Evolutionary conservation across 768 basidiomycete genomes (phyloP).

Genomic region (Termitomyces heimii): DNA sequence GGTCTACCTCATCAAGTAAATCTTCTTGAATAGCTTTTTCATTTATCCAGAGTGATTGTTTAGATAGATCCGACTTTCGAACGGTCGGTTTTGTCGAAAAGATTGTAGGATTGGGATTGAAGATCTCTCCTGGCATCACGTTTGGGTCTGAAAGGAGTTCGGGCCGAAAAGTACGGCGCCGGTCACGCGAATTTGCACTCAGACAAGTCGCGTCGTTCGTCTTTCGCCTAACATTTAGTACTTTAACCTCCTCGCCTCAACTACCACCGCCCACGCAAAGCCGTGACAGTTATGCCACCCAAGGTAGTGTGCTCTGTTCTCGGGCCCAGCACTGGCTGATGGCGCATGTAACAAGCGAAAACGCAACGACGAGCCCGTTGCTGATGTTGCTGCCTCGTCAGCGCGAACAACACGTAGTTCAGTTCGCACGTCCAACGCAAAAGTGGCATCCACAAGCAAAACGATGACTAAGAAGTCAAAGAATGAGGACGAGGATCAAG

Average conservation of each 20-base stretch:
- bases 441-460: slow-evolving; percentile 22
- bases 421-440: slow-evolving; percentile 24
- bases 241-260: not conserved
- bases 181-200: slow-evolving; percentile 20
- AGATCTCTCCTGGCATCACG: slow-evolving; percentile 52
- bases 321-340: not conserved
- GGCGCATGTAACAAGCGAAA: slow-evolving; percentile 42
- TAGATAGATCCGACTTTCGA: slow-evolving; percentile 33
- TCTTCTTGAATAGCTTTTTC: slow-evolving; percentile 37
- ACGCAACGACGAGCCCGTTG: slow-evolving; percentile 37
- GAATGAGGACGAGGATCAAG: slow-evolving; percentile 6
- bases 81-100: slow-evolving; percentile 49
- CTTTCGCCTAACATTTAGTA: not conserved
- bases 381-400: slow-evolving; percentile 25
- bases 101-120: slow-evolving; percentile 89
- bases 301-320: slow-evolving; percentile 22
- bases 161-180: slow-evolving; percentile 8
- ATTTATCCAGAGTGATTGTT: slow-evolving; percentile 59
- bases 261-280: not conserved
- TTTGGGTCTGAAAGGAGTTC: slow-evolving; percentile 8
- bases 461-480: slow-evolving; percentile 19
- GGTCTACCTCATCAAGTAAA: slow-evolving; percentile 52
- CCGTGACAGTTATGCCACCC: slow-evolving; percentile 25
- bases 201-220: slow-evolving; percentile 12
- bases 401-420: slow-evolving; percentile 43